A percentile compares a stretch with the other conserved stretches of the same genome.
Evolutionary conservation across 352 stramenopile species (phyloP).

Genomic region (Phytophthora pseudosyringae): DNA sequence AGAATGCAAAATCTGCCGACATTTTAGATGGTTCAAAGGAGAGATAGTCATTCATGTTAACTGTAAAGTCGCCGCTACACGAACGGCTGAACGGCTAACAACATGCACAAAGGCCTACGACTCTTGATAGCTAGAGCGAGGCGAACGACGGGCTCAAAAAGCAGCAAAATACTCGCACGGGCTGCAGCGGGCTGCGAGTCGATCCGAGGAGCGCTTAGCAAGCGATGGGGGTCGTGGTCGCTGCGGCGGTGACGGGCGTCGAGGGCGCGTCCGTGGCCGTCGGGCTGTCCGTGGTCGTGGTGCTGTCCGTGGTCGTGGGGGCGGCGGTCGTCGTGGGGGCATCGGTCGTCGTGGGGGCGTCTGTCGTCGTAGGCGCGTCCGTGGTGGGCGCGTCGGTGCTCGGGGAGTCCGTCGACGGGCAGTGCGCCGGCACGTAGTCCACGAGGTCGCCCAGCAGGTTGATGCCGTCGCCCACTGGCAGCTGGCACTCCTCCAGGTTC

Average conservation of each 20-base stretch:
- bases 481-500: conserved; percentile 36
- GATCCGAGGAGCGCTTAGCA: conserved; percentile 30
- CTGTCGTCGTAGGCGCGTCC: neutral
- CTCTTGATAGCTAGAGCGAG: conserved; percentile 19
- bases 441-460: conserved; percentile 34
- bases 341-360: neutral
- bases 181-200: conserved; percentile 26
- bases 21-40: conserved; percentile 20
- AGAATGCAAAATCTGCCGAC: conserved; percentile 26
- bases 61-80: neutral
- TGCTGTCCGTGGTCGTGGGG: neutral
- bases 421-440: conserved; percentile 39
- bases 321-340: conserved; percentile 3
- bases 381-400: conserved; percentile 4
- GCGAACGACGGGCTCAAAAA: conserved; percentile 21
- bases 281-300: conserved; percentile 1
- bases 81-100: conserved; percentile 17
- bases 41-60: conserved; percentile 22
- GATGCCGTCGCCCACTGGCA: conserved; percentile 36
- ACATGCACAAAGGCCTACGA: conserved; percentile 25
- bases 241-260: conserved; percentile 3
- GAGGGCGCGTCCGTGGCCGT: neutral
- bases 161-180: conserved; percentile 32
- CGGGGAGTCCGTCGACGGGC: conserved; percentile 24
- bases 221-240: conserved; percentile 15